phyloP scores from a whole-genome alignment of 495 filamentous ascomycete genomes.

The Apiosordaria backusii region DNA sequence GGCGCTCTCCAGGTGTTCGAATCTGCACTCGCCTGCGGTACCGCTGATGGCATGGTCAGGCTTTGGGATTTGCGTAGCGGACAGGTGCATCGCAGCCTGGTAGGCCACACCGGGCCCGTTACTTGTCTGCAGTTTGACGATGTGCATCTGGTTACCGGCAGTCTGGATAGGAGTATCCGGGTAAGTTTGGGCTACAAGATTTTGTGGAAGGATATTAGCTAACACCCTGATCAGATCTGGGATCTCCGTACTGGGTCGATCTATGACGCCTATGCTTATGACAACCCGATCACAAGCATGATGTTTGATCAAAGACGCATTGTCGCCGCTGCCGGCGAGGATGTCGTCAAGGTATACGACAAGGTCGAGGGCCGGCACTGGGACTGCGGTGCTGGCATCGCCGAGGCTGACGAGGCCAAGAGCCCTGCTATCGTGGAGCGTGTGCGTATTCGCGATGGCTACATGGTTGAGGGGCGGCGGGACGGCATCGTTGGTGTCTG shows the following conservation, averaged over 20 bases:
- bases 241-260: slow-evolving; percentile 96
- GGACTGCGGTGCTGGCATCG: slow-evolving; percentile 87
- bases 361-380: slow-evolving; percentile 94
- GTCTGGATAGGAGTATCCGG: slow-evolving; percentile 87
- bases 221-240: slow-evolving; percentile 69
- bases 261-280: slow-evolving; percentile 93
- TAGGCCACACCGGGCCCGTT: slow-evolving; percentile 94
- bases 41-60: slow-evolving; percentile 95
- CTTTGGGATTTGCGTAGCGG: slow-evolving; percentile 96
- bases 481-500: slow-evolving; percentile 90
- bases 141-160: slow-evolving; percentile 90
- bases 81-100: slow-evolving; percentile 91
- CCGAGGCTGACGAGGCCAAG: slow-evolving; percentile 57
- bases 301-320: slow-evolving; percentile 94
- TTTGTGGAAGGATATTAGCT: neutral
- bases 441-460: slow-evolving; percentile 91
- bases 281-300: slow-evolving; percentile 91
- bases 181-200: slow-evolving; percentile 51
- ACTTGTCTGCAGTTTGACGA: slow-evolving; percentile 97
- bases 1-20: slow-evolving; percentile 96
- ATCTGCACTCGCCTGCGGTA: slow-evolving; percentile 94
- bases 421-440: slow-evolving; percentile 71
- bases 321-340: slow-evolving; percentile 83
- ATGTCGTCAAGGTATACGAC: slow-evolving; percentile 95
- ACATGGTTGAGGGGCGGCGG: slow-evolving; percentile 82